Base-by-base conservation (phyloP, 306 rosid species). In the Casuarina glauca region DNA sequence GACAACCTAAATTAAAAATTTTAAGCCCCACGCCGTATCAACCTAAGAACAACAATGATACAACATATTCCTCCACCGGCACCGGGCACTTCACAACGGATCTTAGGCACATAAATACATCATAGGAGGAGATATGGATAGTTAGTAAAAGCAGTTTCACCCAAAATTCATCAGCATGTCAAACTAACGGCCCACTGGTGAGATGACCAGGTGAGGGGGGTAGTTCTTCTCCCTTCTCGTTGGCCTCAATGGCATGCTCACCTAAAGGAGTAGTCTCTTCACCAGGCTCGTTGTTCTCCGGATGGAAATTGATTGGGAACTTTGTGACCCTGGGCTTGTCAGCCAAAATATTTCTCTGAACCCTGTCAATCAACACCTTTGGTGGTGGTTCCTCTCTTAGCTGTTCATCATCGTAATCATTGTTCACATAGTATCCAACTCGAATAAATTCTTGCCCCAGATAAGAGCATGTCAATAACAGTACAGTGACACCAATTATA, bases 251-350 rank as follows among this genome's bases (percentile, higher is more conserved):
- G 91, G 86, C 32, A 7, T 77, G 82, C 69, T 86, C 89, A 3
- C 86, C 49, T 4, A 26, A 6, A 7, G 87, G 72, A 81, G 78
- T 80, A 64, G 89, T 79, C 73, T 80, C 88, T 73, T 87, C 92
- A 41, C 87, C 87, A 72, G 46, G 85, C 79, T 81, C 87, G 73
- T 67, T 84, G 79, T 86, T 83, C 83, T 88, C 95, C 7, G 87
- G 89, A 69, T 86, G 88, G 70, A 83, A 81, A 81, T 86, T 86
- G 86, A 94, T 89, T 11, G 97, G 98, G 69, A 92, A 92, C 83
- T 92, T 92, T 4, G 97, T 92, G 54, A 92, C 98, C 81, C 98
- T 89, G 3, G 98, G 98, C 74, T 94, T 94, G 80, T 94, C 97
- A 61, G 97, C 85, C 73, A 94, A 85, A 77, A 94, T 94, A 83